Percentiles rank a stretch among this genome's conserved stretches.
phyloP scores from a whole-genome alignment of 179 eudicot genomes.

The Silene vulgaris region DNA sequence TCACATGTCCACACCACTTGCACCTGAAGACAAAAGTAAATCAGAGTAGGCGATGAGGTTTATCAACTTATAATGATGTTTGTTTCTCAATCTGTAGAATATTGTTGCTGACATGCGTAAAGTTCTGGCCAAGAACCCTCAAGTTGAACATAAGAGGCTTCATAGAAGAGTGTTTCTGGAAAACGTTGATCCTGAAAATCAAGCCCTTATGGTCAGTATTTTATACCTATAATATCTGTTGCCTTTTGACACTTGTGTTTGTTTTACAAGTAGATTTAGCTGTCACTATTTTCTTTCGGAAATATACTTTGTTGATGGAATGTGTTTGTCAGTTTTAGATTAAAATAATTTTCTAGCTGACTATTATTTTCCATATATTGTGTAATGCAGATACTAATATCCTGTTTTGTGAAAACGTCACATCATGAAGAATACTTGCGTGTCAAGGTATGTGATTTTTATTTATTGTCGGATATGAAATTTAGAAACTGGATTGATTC shows the following conservation, averaged over 20 bases:
- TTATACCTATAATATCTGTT: background rate
- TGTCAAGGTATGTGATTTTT: slow-evolving; percentile 59
- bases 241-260: background rate
- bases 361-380: background rate
- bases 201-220: slow-evolving; percentile 66
- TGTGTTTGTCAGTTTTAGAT: background rate
- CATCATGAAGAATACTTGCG: slow-evolving; percentile 74
- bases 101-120: slow-evolving; percentile 99
- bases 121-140: slow-evolving; percentile 90
- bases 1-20: background rate
- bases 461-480: background rate
- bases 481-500: background rate
- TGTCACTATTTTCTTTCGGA: background rate
- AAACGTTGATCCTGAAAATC: slow-evolving; percentile 75
- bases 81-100: slow-evolving; percentile 38
- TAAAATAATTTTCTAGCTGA: background rate
- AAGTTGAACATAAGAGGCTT: slow-evolving; percentile 85
- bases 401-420: slow-evolving; percentile 97
- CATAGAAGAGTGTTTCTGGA: slow-evolving; percentile 91
- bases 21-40: too few species aligned
- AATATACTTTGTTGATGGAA: background rate
- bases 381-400: slow-evolving; percentile 48
- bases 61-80: background rate
- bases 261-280: background rate
- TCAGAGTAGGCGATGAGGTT: too few species aligned